Evolutionary conservation across 2,329 filamentous ascomycete species (phyloP), one percentile per base, ranked within the genome.

Genomic region (Hyphodiscus sp.): DNA sequence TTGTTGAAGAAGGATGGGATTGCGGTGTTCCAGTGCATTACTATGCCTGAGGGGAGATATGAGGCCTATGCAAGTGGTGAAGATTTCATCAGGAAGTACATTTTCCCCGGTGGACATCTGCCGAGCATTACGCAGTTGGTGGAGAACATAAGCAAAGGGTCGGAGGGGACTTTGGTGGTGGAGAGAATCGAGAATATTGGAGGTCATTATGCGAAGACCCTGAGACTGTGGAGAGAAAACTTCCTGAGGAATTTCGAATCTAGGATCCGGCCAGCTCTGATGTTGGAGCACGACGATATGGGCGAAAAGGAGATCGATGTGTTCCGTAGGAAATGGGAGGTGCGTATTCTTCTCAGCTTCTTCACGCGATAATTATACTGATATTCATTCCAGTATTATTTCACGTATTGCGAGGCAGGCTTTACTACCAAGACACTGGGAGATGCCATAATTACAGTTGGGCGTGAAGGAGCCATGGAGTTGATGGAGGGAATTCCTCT

Each of bases 11-110:
- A 74, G 47, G 75, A 85, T 16, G 82, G 85, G 1, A 78, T 88
- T 44, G 84, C 81, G 7, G 80, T 86, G 47, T 87, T 90, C 68
- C 86, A 89, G 67, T 88, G 85, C 68, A 89, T 89, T 64, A 89
- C 86, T 1, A 89, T 89, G 79, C 85, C 85, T 0, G 84, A 89
- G 64, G 73, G 76, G 41, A 76, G 84, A 49, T 85, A 87, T 65
- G 80, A 82, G 58, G 78, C 77, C 8, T 89, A 89, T 64, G 76
- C 80, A 18, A 81, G 78, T 61, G 77, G 79, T 2, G 81, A 86
- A 67, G 86, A 89, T 65, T 90, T 90, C 69, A 89, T 90, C 65
- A 80, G 85, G 53, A 82, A 83, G 57, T 88, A 90, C 69, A 89
- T 90, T 51, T 90, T 91, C 69, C 87, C 86, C 0, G 86, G 86